Evolutionary conservation across 495 filamentous ascomycete genomes (phyloP), one percentile per base, ranked within the genome.

Genomic region (Podospora tetraspora): DNA sequence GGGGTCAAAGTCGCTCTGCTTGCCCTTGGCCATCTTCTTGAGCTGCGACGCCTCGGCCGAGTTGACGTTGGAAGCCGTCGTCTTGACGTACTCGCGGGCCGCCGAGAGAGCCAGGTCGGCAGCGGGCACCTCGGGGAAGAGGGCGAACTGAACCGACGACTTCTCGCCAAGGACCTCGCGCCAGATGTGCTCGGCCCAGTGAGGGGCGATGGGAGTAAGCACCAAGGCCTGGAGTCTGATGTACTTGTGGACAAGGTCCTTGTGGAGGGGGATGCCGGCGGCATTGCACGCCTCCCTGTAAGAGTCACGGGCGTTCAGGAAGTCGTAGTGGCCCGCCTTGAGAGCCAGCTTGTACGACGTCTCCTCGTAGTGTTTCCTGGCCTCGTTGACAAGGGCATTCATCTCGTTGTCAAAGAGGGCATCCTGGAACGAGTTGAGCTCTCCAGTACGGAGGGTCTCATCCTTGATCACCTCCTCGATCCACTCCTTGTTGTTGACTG

Each of bases 101-200:
- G 94, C 93, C 19, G 90, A 88, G 29, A 97, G 85, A 30, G 83
- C 78, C 27, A 87, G 81, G 66, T 83, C 76, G 0, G 88, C 78
- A 56, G 87, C 84, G 1, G 91, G 88, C 0, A 91, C 87, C 25
- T 82, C 78, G 62, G 95, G 95, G 84, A 87, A 99, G 68, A 81
- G 80, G 25, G 89, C 92, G 70, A 86, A 87, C 81, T 97, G 94
- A 75, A 98, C 87, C 3, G 90, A 91, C 57, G 83, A 79, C 61
- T 82, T 70, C 81, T 96, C 90, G 68, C 88, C 84, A 67, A 99
- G 88, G 12, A 97, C 84, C 78, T 97, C 93, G 52, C 88, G 86
- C 91, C 92, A 98, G 74, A 99, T 87, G 76, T 96, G 91, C 72
- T 98, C 95, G 63, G 92, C 84, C 91, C 93, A 99, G 81, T 99